Evolutionary conservation across 2,329 filamentous ascomycete species (phyloP), one percentile per base, ranked within the genome.

Genomic region (Colletotrichum sojae): DNA sequence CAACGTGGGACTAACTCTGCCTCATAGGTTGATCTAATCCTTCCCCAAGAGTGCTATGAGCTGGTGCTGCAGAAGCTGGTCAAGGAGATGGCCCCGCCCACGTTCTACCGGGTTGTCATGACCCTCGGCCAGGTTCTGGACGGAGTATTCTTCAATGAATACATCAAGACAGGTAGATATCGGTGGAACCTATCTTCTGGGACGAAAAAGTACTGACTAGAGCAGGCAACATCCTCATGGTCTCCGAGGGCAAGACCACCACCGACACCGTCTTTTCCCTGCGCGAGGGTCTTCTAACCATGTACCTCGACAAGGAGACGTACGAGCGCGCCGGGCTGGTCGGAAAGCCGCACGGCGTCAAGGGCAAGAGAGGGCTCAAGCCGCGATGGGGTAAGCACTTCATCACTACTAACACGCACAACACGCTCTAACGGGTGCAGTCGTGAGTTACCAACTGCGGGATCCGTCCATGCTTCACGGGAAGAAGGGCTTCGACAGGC

Each of bases 241-340:
- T 97, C 2, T 97, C 95, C 0, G 89, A 95, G 78, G 94, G 94
- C 13, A 87, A 87, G 39, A 83, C 87, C 8, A 90, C 89, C 2
- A 85, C 91, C 2, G 92, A 95, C 75, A 93, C 92, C 73, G 84
- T 91, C 3, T 95, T 94, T 77, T 88, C 88, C 0, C 81, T 98
- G 1, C 85, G 82, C 65, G 87, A 94, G 73, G 94, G 94, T 0
- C 81, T 88, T 0, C 84, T 99, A 40, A 89, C 86, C 4, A 85
- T 99, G 74, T 92, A 94, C 73, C 85, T 98, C 27, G 92, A 94
- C 71, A 94, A 91, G 73, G 90, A 94, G 62, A 90, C 89, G 0
- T 98, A 95, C 78, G 94, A 98, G 79, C 88, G 91, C 55, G 90
- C 92, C 54, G 96, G 96, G 0, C 84, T 99, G 0, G 88, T 90